These are phyloP conservation scores for Talaromyces islandicus DNA, from an alignment of 2,329 filamentous ascomycete species.

Conservation along the genomic window DNA sequence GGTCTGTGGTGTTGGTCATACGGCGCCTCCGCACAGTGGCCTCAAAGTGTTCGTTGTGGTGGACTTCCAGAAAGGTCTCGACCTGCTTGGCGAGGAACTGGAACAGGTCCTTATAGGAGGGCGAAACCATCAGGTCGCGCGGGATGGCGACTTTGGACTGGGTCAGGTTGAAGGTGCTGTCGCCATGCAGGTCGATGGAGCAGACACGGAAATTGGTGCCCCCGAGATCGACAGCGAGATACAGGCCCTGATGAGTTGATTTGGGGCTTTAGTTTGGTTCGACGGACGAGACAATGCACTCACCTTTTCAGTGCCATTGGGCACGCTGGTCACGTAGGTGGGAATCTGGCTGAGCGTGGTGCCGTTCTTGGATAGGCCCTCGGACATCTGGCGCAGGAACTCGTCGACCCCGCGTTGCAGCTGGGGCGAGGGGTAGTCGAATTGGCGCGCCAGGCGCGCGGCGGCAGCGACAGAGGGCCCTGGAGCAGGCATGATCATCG, in stretches of 20 bases:
- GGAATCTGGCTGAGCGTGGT: conserved; percentile 91
- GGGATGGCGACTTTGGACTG: conserved; percentile 92
- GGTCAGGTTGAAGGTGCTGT: conserved; percentile 89
- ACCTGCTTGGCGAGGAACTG: conserved; percentile 90
- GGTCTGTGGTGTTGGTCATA: conserved; percentile 53
- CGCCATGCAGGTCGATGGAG: conserved; percentile 86
- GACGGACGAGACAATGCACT: conserved; percentile 5
- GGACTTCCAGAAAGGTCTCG: conserved; percentile 75
- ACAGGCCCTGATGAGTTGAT: conserved; percentile 61
- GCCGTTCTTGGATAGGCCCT: conserved; percentile 72
- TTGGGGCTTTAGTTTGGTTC: too few relatives aligned
- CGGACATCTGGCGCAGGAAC: conserved; percentile 81
- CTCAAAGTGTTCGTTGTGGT: conserved; percentile 83
- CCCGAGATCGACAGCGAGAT: conserved; percentile 94
- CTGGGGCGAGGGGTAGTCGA: conserved; percentile 73
- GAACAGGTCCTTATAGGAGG: conserved; percentile 82
- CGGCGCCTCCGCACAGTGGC: conserved; percentile 60
- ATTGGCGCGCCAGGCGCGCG: conserved; percentile 72
- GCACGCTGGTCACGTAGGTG: conserved; percentile 90
- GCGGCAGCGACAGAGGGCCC: conserved; percentile 59
- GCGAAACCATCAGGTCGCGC: conserved; percentile 80
- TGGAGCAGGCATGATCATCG: conserved; percentile 15
- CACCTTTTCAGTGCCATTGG: conserved; percentile 97
- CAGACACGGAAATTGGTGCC: conserved; percentile 98
- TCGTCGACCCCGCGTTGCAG: conserved; percentile 76